Evolutionary conservation across 2,329 filamentous ascomycete genomes (phyloP), one percentile per base, ranked within the genome.

Genomic region (Ceratocystis diversiconidia): DNA sequence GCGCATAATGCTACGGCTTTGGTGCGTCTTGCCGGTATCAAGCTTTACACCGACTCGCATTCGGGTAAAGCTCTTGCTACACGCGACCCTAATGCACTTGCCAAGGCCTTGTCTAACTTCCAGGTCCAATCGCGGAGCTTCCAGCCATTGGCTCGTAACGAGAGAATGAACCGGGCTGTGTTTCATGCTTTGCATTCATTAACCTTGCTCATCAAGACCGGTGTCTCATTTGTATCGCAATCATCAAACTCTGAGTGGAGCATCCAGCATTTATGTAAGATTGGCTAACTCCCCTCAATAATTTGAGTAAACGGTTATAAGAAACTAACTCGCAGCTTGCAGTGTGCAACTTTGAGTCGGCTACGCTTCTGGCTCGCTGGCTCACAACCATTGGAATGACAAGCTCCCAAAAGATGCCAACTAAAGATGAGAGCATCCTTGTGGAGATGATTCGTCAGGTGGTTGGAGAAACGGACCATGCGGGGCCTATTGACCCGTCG

Each of bases 171-270:
- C 43, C 77, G 84, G 59, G 86, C 85, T 0, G 81, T 88, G 0
- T 79, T 87, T 32, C 86, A 89, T 70, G 83, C 85, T 1, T 82
- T 86, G 32, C 86, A 88, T 71, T 85, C 86, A 0, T 75, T 89
- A 44, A 85, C 84, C 2, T 84, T 87, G 76, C 76, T 86, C 28
- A 82, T 87, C 67, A 86, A 85, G 71, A 77, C 79, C 15, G 83
- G 83, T 0, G 82, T 85, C 22, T 84, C 83, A 69, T 85, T 84
- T 69, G 81, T 85, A 61, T 82, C 83, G 52, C 79, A 81, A 68
- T 82, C 82, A 4, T 84, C 85, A 72, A 82, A 81, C 1, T 75
- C 81, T 0, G 80, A 84, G 71, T 85, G 83, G 83, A 84, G 82
- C 70, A 84, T 85, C 70, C 82, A 85, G 68, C 80, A 85, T 72